A percentile compares a stretch with the other conserved stretches of the same genome.
Evolutionary conservation across 176 grass and related monocot genomes (phyloP).

Genomic region (Bromus sterilis): DNA sequence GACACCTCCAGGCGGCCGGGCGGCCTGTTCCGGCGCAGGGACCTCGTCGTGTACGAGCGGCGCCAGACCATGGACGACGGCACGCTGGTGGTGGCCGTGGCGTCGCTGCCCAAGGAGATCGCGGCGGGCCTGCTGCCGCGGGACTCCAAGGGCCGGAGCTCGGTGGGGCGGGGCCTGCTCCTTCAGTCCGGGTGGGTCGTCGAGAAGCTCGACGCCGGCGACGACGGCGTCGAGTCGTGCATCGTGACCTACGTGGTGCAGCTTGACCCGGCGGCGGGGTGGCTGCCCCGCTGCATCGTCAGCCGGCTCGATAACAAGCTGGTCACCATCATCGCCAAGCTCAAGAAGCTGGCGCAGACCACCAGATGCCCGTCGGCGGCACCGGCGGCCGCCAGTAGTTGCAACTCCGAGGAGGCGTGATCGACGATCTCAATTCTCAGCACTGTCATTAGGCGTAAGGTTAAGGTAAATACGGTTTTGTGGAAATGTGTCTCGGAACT

Average conservation of each 20-base stretch:
- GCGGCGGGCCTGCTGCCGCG: constrained; percentile 75
- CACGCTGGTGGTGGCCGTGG: constrained; percentile 85
- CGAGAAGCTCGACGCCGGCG: constrained; percentile 43
- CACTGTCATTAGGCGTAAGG: neutral
- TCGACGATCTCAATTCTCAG: neutral
- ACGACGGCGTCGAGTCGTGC: constrained; percentile 48
- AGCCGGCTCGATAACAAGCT: constrained; percentile 87
- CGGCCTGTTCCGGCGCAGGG: constrained; percentile 59
- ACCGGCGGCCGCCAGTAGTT: neutral
- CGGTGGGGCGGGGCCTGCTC: constrained; percentile 48
- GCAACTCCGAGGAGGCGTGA: neutral
- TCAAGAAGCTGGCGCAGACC: constrained; percentile 67
- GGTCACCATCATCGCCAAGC: constrained; percentile 80
- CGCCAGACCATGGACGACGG: constrained; percentile 97
- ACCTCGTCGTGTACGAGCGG: constrained; percentile 89
- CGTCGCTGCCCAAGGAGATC: constrained; percentile 94
- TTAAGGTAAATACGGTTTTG: constrained; percentile 36
- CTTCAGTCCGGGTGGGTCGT: constrained; percentile 98
- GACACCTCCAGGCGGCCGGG: constrained; percentile 42
- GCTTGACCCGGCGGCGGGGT: constrained; percentile 77
- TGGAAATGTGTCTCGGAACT: neutral
- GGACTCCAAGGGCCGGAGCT: constrained; percentile 17
- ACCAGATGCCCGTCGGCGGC: neutral
- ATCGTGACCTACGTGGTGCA: constrained; percentile 87
- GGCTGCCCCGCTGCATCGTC: constrained; percentile 86